A percentile compares a stretch with the other conserved stretches of the same genome.
Conservation (phyloP, 345 rosid species). For the Ceriops decandra region DNA sequence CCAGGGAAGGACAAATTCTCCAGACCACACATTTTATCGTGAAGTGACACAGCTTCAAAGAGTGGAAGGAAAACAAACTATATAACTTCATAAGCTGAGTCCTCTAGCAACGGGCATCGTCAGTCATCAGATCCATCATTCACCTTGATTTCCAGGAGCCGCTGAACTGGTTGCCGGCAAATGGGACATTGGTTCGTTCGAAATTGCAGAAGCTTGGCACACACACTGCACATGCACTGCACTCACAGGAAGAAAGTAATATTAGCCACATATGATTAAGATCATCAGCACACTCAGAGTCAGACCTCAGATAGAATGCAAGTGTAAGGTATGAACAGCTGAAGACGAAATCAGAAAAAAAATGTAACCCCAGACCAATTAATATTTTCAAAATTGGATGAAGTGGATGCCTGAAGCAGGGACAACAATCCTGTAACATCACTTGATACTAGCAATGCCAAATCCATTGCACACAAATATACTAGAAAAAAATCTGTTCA, state of each 20-base stretch:
- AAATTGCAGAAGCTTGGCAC: conserved; percentile 48
- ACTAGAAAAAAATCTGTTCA: too few relatives aligned
- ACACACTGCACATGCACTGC: conserved; percentile 57
- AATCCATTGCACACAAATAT: too few relatives aligned
- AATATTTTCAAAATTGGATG: too few relatives aligned
- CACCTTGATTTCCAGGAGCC: conserved; percentile 51
- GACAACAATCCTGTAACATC: too few relatives aligned
- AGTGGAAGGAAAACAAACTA: background rate
- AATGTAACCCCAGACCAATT: too few relatives aligned
- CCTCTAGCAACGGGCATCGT: background rate
- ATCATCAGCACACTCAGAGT: background rate
- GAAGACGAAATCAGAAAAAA: background rate
- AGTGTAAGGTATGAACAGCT: background rate
- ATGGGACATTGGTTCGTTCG: conserved; percentile 52
- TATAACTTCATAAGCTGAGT: background rate
- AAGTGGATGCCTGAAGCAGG: too few relatives aligned
- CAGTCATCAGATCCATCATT: conserved; percentile 29
- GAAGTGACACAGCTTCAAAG: background rate
- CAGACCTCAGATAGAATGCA: background rate
- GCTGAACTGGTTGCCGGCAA: conserved; percentile 49
- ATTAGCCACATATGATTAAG: background rate
- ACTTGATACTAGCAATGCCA: too few relatives aligned
- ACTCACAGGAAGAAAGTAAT: conserved; percentile 10
- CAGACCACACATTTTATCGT: background rate
- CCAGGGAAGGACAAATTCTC: background rate